These are phyloP conservation scores for Sphagnum contortum DNA, from an alignment of 225 moss, liverwort and hornwort genomes.

Conservation along the genomic window DNA sequence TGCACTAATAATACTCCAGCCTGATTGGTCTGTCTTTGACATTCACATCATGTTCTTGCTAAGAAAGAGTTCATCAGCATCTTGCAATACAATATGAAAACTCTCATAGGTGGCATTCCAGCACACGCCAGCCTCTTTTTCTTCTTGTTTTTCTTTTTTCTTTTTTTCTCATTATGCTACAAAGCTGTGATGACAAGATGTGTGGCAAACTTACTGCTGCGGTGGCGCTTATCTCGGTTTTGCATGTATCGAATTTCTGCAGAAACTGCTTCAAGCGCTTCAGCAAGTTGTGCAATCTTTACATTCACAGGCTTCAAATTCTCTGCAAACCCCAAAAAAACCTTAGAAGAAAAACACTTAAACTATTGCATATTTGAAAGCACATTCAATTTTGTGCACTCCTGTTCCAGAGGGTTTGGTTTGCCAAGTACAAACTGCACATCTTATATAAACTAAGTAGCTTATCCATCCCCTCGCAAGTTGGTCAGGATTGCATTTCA, in stretches of 20 bases:
- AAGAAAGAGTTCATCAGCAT: background rate
- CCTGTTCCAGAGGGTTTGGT: too few species aligned
- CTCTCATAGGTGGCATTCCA: background rate
- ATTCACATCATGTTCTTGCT: too few species aligned
- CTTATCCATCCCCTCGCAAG: too few species aligned
- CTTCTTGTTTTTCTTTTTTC: background rate
- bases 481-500: too few species aligned
- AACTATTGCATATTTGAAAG: too few species aligned
- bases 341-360: too few species aligned
- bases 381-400: too few species aligned
- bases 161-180: background rate
- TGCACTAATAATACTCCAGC: too few species aligned
- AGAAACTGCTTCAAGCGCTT: slow-evolving; percentile 44
- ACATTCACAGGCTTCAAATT: slow-evolving; percentile 61
- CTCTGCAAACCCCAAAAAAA: slow-evolving; percentile 17
- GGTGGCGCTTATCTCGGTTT: slow-evolving; percentile 44
- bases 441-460: too few species aligned
- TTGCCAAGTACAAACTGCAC: too few species aligned
- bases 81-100: background rate
- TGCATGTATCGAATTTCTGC: slow-evolving; percentile 54
- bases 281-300: slow-evolving; percentile 44
- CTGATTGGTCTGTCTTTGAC: too few species aligned
- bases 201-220: slow-evolving; percentile 27
- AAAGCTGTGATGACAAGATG: background rate
- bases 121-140: background rate